Evolutionary conservation across 176 grass and related monocot genomes (phyloP), one percentile per base, ranked within the genome.

Genomic region (Aegilops bicornis): DNA sequence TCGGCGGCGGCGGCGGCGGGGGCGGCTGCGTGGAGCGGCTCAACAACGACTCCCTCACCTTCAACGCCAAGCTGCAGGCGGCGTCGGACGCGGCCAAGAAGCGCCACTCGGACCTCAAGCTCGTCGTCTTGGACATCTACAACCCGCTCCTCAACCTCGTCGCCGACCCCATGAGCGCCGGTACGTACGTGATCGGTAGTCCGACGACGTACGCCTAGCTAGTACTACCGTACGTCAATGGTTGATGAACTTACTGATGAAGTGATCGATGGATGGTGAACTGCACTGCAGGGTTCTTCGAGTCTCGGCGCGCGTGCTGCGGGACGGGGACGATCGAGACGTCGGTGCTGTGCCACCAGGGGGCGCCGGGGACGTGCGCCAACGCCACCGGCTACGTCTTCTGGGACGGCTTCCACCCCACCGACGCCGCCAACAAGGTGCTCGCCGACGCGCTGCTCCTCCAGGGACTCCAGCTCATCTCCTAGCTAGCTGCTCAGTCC

Each of bases 401-500:
- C 93, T 96, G 93, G 96, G 96, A 98, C 85, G 92, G 96, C 6
- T 90, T 96, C 90, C 96, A 98, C 89, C 96, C 96, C 48, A 90
- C 96, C 8, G 96, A 96, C 86, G 89, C 96, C n/a, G 91, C 96
- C 31, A 98, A 98, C 85, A 92, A 88, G 89, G 88, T 89, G 81
- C 79, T 98, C 81, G 87, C 93, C 71, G 90, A 91, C 83, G 50
- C 89, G 37, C 86, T 96, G 13, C 86, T 98, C 13, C 24, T 95
- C 10, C 91, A 92, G 84, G 93, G 96, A 7, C 86, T 98, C 22
- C 90, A 94, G 84, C 91, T 98, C 69, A 92, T 98, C 90, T 81
- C 89, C 24, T 98, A 71, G 87, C 1, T 3, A 39, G 22, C 16
- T 13, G 11, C 69, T 56, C 48, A 5, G 4, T 6, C n/a, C 2